A percentile compares a stretch with the other conserved stretches of the same genome.
Evolutionary conservation across 768 basidiomycete species (phyloP).

Genomic region (Butyriboletus loyo): DNA sequence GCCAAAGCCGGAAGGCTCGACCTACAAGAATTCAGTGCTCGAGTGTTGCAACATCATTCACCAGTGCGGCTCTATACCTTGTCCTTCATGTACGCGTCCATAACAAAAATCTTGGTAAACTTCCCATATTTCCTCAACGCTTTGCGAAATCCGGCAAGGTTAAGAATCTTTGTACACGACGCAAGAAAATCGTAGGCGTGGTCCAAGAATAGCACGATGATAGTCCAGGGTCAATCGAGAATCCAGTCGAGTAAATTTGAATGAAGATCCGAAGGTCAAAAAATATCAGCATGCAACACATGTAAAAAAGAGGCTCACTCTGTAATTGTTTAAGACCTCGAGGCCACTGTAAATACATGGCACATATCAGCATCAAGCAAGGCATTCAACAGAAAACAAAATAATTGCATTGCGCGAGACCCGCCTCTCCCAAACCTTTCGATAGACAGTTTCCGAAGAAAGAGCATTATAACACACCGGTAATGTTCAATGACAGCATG

Average conservation of each 20-base stretch:
- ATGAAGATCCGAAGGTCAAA: neutral
- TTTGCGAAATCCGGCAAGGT: slow-evolving; percentile 87
- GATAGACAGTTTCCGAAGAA: neutral
- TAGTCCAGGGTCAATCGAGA: neutral
- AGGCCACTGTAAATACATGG: slow-evolving; percentile 49
- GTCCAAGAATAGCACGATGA: neutral
- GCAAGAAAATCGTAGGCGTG: neutral
- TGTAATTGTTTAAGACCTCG: slow-evolving; percentile 85
- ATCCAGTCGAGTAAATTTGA: neutral
- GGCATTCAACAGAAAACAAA: neutral
- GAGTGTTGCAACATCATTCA: neutral
- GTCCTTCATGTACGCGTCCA: slow-evolving; percentile 78
- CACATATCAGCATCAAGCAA: slow-evolving; percentile 9
- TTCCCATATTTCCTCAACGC: slow-evolving; percentile 86
- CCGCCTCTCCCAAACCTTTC: neutral
- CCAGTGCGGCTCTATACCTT: slow-evolving; percentile 42
- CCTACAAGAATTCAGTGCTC: slow-evolving; percentile 35
- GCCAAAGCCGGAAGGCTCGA: slow-evolving; percentile 66
- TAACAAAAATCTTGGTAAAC: slow-evolving; percentile 64
- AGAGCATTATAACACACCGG: slow-evolving; percentile 40
- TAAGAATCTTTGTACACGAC: slow-evolving; percentile 57
- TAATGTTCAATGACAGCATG: slow-evolving; percentile 85
- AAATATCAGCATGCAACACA: slow-evolving; percentile 1
- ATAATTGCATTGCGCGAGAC: neutral
- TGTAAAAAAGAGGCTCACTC: slow-evolving; percentile 46